Evolutionary conservation across 2,329 filamentous ascomycete genomes (phyloP).

Genomic region (Elsinoe perseae): DNA sequence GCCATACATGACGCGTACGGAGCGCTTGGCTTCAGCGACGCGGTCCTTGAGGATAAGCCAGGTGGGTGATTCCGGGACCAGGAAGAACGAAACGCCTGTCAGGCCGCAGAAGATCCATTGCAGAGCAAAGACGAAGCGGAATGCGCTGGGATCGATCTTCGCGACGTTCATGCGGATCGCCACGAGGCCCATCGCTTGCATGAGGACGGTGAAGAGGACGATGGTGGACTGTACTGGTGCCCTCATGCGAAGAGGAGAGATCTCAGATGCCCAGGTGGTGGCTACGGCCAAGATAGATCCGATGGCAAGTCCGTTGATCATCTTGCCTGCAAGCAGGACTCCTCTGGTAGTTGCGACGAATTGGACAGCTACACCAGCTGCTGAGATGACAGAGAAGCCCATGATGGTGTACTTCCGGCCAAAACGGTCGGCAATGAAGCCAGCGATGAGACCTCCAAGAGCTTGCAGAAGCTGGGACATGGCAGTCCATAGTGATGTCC

Average conservation of each 20-base stretch:
- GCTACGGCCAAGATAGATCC: conserved; percentile 38
- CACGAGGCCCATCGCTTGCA: conserved; percentile 42
- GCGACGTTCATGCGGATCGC: conserved; percentile 34
- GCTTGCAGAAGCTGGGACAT: conserved; percentile 3
- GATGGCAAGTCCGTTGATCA: conserved; percentile 40
- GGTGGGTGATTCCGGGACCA: not conserved
- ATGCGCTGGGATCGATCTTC: conserved; percentile 28
- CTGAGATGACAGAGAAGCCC: conserved; percentile 33
- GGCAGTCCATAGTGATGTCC: conserved; percentile 25
- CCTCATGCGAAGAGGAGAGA: conserved; percentile 39
- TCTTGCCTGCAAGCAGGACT: conserved; percentile 34
- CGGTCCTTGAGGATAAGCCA: conserved; percentile 37
- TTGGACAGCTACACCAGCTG: not conserved
- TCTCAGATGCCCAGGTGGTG: conserved; percentile 41
- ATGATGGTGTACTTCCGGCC: conserved; percentile 47
- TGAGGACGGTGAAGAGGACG: conserved; percentile 43
- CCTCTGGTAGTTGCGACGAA: conserved; percentile 6
- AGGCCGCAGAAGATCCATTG: conserved; percentile 38
- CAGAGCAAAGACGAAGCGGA: conserved; percentile 36
- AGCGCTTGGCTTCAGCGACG: conserved; percentile 33
- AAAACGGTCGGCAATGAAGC: conserved; percentile 41
- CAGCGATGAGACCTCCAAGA: conserved; percentile 45
- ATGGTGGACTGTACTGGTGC: conserved; percentile 41
- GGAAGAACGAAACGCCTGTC: not conserved
- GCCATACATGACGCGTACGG: conserved; percentile 22